These are phyloP conservation scores for Avena insularis DNA, from an alignment of 176 grass and related monocot species.

Conservation along the genomic window DNA sequence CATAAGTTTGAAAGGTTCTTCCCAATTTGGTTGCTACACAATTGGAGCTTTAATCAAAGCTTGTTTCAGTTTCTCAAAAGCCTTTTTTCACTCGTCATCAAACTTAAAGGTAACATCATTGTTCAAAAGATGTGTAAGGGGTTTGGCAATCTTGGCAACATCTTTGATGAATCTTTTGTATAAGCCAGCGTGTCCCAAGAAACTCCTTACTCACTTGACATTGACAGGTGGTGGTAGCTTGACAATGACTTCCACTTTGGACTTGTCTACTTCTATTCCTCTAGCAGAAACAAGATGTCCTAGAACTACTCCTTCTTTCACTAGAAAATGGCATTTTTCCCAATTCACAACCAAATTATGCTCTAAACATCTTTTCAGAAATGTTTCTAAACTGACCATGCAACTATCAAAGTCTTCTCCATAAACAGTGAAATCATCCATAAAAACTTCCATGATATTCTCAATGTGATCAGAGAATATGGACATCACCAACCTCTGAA, in stretches of 20 bases:
- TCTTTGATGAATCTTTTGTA: neutral
- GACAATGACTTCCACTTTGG: neutral
- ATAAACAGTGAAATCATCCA: neutral
- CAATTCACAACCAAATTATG: neutral
- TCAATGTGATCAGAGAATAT: neutral
- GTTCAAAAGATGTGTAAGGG: neutral
- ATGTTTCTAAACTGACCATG: too few relatives aligned
- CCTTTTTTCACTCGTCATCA: too few relatives aligned
- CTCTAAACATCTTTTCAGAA: neutral
- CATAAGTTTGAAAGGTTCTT: neutral
- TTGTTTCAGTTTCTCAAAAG: rapidly evolving
- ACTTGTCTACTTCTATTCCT: neutral
- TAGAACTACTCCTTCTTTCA: neutral
- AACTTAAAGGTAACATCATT: neutral
- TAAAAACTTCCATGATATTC: neutral
- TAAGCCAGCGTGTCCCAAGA: neutral
- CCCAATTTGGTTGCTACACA: neutral
- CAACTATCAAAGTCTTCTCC: neutral
- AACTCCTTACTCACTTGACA: neutral
- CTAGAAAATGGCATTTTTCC: neutral
- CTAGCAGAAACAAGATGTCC: neutral
- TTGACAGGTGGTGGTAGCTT: neutral
- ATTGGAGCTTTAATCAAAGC: neutral
- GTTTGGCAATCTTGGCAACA: neutral
- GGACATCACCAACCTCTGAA: neutral